These are phyloP conservation scores for Plasmodium gonderi DNA, from an alignment of 169 alveolate genomes.

Conservation along the genomic window DNA sequence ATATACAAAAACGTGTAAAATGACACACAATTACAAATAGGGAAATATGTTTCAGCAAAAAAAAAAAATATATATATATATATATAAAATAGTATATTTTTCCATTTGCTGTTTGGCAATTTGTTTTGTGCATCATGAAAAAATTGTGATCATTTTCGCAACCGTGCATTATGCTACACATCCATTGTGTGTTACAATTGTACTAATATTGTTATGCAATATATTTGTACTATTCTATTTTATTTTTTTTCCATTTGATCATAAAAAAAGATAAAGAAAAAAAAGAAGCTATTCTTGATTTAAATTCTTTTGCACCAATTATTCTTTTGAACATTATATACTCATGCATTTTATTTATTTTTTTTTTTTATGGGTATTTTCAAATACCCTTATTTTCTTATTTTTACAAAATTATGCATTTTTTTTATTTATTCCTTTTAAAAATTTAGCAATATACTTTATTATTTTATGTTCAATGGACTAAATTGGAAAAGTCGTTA, in stretches of 20 bases:
- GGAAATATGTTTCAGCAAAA: not conserved
- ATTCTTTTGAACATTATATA: not conserved
- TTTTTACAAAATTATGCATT: constrained; percentile 5
- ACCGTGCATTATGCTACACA: not conserved
- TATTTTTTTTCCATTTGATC: constrained; percentile 9
- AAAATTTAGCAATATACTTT: not conserved
- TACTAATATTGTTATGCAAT: no score
- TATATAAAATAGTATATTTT: not conserved
- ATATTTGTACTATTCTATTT: not conserved
- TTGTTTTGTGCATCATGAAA: not conserved
- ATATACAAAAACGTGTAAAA: not conserved
- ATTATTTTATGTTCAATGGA: constrained; percentile 2
- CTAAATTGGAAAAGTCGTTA: not conserved
- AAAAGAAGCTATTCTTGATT: not conserved
- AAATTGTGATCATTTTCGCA: constrained; percentile 10
- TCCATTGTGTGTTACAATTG: not conserved
- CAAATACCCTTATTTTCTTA: constrained; percentile 1
- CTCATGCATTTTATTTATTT: not conserved
- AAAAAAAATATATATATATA: not conserved
- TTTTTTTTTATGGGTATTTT: constrained; percentile 12
- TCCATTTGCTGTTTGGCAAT: not conserved
- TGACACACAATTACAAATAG: not conserved
- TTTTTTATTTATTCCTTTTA: not conserved
- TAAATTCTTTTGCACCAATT: constrained; percentile 61
- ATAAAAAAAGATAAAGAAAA: not conserved